Base-by-base conservation (phyloP, 2,329 filamentous ascomycete genomes). In the Fusarium tanahbumbuense region DNA sequence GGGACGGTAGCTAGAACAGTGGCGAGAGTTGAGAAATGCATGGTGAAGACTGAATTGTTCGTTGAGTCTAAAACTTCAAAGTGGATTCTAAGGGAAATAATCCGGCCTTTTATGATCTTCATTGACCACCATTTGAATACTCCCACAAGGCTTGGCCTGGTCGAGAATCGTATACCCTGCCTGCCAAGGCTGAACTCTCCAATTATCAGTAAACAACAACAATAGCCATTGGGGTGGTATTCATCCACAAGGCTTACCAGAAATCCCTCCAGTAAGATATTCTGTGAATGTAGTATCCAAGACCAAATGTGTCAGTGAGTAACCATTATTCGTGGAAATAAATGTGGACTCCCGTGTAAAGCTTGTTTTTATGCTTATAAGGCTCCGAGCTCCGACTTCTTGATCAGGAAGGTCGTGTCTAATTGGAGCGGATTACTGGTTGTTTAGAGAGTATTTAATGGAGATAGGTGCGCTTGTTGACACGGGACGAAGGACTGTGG, bases 1-100 rank as follows among this genome's bases (percentile, higher is more conserved):
- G 74, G 75, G 1, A 76, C 15, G 27, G 64, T 59, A 32, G 66
- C 63, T 22, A 76, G 32, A 25, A 74, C 10, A 40, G 72, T 41
- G 16, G 73, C 18, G 27, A 71, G 27, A 50, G 59, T 64, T 25
- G 56, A 37, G n/a, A 64, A 58, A 16, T 64, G 22, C 61, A 64
- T 64, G 12, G 4, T 28, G 23, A 27, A 18, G 6, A 10, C 2
- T 6, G 5, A 22, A 15, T 2, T 41, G 3, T 16, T 9, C 7
- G 8, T 23, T 41, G 32, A 53, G 13, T 22, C 6, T 42, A 34
- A 53, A 20, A 41, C n/a, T 11, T 9, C 3, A 41, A 7, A 42
- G 32, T 53, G 25, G 13, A 20, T n/a, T 54, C 10, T 3, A 28
- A 11, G 18, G 16, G 56, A 32, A 41, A 58, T 34, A 18, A 9